Base-by-base conservation (phyloP, 1,284 basidiomycete genomes). In the Ceratobasidium sp. region DNA sequence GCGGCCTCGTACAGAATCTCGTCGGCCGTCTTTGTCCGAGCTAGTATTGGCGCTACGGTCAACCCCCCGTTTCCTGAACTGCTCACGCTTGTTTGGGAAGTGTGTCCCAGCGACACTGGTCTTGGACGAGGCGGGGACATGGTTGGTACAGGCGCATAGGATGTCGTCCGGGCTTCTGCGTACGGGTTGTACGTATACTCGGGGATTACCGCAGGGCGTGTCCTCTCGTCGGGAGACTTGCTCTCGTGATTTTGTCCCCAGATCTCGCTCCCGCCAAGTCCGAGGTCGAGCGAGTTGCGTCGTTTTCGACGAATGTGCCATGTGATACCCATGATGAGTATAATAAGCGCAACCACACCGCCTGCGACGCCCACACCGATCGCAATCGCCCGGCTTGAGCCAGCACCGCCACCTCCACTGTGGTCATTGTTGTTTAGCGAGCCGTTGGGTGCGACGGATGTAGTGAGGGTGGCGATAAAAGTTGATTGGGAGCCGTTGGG, bases 1-100 rank as follows among this genome's bases (percentile, higher is more conserved):
- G 71, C 71, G 34, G 71, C 71, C 61, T 75, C 71, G 61, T 75
- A 75, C 49, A 75, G 37, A 25, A 75, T 75, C 52, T 75, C 61
- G 34, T 75, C 71, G 46, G 71, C 71, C 15, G 71, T 75, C 62
- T 75, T 75, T 3, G 49, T 40, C 34, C 71, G 59, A 4, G 13
- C 32, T 13, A 75, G 25, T 11, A 25, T 1, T 9, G 70, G 57
- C 8, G 44, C 59, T n/a, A 66, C 64, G 15, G n/a, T n/a, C 34
- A 68, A 22, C 1, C 46, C 66, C n/a, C 49, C 66, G 32, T 34
- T 51, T 22, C 34, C 49, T 32, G 19, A 32, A 11, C 46, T 34
- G 29, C 71, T 61, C 19, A 75, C 34, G 44, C 49, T 75, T 37
- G 43, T 11, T 17, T 46, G 70, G 25, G 70, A 59, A 19, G 57